Conservation (phyloP, 192 early-diverging fungal genomes). For the Coemansia sp. region DNA sequence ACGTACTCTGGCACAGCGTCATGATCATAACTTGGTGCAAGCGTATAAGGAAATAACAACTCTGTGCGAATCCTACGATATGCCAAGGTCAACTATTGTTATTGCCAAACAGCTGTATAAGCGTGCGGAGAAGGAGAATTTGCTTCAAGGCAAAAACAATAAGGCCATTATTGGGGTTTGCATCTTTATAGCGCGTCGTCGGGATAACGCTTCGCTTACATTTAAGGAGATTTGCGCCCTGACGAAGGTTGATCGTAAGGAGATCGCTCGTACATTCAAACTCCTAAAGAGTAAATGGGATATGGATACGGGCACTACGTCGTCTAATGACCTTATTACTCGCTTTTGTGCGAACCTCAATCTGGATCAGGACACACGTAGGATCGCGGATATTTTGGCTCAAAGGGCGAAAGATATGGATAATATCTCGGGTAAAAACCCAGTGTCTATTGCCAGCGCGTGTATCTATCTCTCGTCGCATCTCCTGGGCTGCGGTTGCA, state of each 20-base stretch:
- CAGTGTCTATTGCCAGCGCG: slow-evolving; percentile 91
- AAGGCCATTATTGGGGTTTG: slow-evolving; percentile 91
- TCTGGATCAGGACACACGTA: slow-evolving; percentile 69
- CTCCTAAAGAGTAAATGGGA: slow-evolving; percentile 59
- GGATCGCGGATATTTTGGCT: slow-evolving; percentile 70
- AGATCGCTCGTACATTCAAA: slow-evolving; percentile 81
- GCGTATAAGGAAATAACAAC: slow-evolving; percentile 87
- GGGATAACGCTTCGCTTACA: slow-evolving; percentile 82
- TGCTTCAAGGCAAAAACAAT: slow-evolving; percentile 78
- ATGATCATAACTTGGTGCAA: slow-evolving; percentile 76
- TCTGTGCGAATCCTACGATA: slow-evolving; percentile 83
- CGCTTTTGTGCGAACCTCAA: slow-evolving; percentile 85
- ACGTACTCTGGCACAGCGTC: slow-evolving; percentile 71
- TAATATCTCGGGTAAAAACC: slow-evolving; percentile 85
- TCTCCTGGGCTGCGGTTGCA: slow-evolving; percentile 65
- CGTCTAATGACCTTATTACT: slow-evolving; percentile 72
- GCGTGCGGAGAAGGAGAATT: slow-evolving; percentile 82
- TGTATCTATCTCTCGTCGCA: slow-evolving; percentile 87
- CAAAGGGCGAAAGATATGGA: slow-evolving; percentile 77
- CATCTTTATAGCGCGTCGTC: slow-evolving; percentile 90
- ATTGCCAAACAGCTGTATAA: slow-evolving; percentile 94
- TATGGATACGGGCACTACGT: slow-evolving; percentile 64
- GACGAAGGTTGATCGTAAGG: slow-evolving; percentile 92
- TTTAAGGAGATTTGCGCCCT: slow-evolving; percentile 93
- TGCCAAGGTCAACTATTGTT: slow-evolving; percentile 79